Conservation (phyloP, 352 stramenopile genomes). For the Phytophthora sojae region DNA sequence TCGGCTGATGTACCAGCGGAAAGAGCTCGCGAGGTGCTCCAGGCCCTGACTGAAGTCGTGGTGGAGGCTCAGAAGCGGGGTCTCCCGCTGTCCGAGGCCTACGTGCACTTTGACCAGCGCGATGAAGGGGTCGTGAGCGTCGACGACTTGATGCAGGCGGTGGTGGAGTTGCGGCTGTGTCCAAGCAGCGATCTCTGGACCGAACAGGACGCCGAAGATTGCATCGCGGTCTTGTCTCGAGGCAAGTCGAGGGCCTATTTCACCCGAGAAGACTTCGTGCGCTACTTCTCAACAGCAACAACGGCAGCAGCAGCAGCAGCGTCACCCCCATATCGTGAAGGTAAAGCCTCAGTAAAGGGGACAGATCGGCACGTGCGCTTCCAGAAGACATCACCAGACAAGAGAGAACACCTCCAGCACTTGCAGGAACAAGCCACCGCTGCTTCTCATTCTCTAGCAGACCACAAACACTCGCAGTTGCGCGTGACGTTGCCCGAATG, state of each 20-base stretch:
- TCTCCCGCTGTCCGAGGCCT: slow-evolving; percentile 59
- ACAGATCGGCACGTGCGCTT: slow-evolving; percentile 9
- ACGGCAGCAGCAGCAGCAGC: neutral
- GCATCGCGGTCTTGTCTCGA: slow-evolving; percentile 45
- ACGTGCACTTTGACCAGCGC: slow-evolving; percentile 63
- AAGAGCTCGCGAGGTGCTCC: slow-evolving; percentile 36
- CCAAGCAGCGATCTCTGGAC: slow-evolving; percentile 37
- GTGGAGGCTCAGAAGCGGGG: slow-evolving; percentile 55
- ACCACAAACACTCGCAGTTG: slow-evolving; percentile 34
- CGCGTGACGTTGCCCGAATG: slow-evolving; percentile 56
- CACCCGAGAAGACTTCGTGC: slow-evolving; percentile 62
- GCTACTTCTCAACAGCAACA: slow-evolving; percentile 39
- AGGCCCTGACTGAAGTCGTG: slow-evolving; percentile 57
- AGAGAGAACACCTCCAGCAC: slow-evolving; percentile 23
- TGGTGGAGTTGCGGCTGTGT: slow-evolving; percentile 51
- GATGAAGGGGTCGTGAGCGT: slow-evolving; percentile 55
- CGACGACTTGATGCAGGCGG: slow-evolving; percentile 59
- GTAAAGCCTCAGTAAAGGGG: neutral
- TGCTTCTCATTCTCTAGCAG: slow-evolving; percentile 16
- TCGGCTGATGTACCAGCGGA: neutral
- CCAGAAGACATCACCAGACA: slow-evolving; percentile 19
- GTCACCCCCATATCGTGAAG: slow-evolving; percentile 2
- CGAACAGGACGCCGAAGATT: slow-evolving; percentile 58
- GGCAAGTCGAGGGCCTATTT: slow-evolving; percentile 60
- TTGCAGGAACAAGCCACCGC: slow-evolving; percentile 19